Evolutionary conservation across 208 protist genomes (phyloP).

Genomic region (Acanthamoeba lugdunensis): DNA sequence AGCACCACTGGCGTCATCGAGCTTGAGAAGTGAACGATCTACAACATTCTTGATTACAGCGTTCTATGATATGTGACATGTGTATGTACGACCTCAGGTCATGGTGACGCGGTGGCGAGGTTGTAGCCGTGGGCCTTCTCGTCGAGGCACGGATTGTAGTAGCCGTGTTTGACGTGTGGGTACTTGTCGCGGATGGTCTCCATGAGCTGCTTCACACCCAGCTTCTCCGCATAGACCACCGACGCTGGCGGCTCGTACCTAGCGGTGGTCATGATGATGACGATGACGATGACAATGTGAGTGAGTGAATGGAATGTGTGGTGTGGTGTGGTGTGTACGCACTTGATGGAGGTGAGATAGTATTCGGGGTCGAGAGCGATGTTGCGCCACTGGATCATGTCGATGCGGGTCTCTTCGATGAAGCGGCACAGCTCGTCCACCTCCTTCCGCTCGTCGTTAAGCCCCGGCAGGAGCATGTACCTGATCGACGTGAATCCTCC

Average conservation of each 20-base stretch:
- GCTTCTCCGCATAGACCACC: slow-evolving; percentile 17
- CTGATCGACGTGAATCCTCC: not conserved
- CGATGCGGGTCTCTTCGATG: slow-evolving; percentile 9
- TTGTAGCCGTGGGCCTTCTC: slow-evolving; percentile 39
- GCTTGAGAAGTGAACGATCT: too few relatives aligned
- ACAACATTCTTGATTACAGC: too few relatives aligned
- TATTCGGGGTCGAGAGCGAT: slow-evolving; percentile 24
- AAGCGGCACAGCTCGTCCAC: slow-evolving; percentile 20
- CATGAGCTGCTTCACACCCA: slow-evolving; percentile 41
- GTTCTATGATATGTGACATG: too few relatives aligned
- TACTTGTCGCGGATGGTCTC: not conserved
- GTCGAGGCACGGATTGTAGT: slow-evolving; percentile 50
- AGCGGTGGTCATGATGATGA: too few relatives aligned
- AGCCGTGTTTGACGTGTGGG: slow-evolving; percentile 8
- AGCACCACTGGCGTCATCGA: too few relatives aligned
- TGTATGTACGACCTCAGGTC: too few relatives aligned
- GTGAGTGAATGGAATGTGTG: too few relatives aligned
- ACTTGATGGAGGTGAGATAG: slow-evolving; percentile 1
- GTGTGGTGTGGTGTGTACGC: too few relatives aligned
- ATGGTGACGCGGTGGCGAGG: not conserved
- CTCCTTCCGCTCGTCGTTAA: slow-evolving; percentile 39
- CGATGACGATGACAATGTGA: too few relatives aligned
- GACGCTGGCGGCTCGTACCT: slow-evolving; percentile 29
- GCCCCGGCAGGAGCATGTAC: slow-evolving; percentile 19
- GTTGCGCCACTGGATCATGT: slow-evolving; percentile 60